Evolutionary conservation across 2,329 filamentous ascomycete genomes (phyloP), one percentile per base, ranked within the genome.

Genomic region (Ophiostoma pallidulum): DNA sequence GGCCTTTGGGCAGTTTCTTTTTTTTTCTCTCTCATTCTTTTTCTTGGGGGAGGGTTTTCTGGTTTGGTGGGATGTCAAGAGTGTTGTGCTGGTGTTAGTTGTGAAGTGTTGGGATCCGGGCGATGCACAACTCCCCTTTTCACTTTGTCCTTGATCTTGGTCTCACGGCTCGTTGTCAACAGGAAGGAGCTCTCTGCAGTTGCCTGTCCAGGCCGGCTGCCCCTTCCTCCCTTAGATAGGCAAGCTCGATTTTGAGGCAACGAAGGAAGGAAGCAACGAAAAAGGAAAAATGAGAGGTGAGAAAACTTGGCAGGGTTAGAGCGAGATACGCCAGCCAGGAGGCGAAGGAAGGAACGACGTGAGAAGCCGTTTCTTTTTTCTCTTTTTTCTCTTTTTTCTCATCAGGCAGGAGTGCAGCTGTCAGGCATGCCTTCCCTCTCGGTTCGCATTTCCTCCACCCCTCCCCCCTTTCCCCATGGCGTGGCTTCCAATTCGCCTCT

Each of bases 361-460:
- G 20, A 24, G 8, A n/a, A 29, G 18, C n/a, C n/a, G n/a, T n/a
- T n/a, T n/a, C n/a, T n/a, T n/a, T n/a, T n/a, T n/a, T n/a, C n/a
- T 18, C 35, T 46, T 37, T 29, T 19, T 41, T 14, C 24, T 18
- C 35, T 46, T 37, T 29, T 19, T 41, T 14, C 24, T 60, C 57
- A 65, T 71, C 65, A 68, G 68, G 68, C 68, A 71, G 64, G 66
- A 64, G 62, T 70, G 68, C 68, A 69, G 62, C 59, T 62, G 63
- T 66, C 63, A 62, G 66, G 66, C 64, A 62, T 62, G 61, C 60
- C 60, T 62, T 59, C 53, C 37, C 13, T 32, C 14, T 40, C 37
- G 19, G 19, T 19, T 18, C 45, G 41, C 42, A 29, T 24, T 48
- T 36, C 19, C 22, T 24, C 35, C 32, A 32, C 32, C 46, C 39